Evolutionary conservation across 1,284 basidiomycete species (phyloP).

Genomic region (Tilletia indica): DNA sequence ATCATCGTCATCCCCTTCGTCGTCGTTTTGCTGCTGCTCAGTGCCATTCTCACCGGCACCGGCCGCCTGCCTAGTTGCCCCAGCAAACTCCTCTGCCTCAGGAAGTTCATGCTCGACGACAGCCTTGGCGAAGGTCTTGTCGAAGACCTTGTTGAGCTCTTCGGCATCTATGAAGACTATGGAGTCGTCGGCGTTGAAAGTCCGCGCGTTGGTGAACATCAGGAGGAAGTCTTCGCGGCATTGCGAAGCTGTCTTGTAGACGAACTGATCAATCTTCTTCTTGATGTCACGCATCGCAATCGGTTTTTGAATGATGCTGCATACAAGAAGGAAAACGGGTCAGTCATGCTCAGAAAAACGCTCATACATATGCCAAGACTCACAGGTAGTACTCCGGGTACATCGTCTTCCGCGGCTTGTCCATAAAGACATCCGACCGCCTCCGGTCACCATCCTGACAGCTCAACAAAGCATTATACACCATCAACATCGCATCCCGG

Average conservation of each 20-base stretch:
- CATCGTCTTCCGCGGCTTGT: conserved; percentile 19
- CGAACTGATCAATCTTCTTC: conserved; percentile 71
- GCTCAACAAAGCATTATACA: conserved; percentile 11
- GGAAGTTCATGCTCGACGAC: conserved; percentile 39
- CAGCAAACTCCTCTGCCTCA: conserved; percentile 25
- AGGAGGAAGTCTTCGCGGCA: conserved; percentile 79
- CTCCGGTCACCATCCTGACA: conserved; percentile 14
- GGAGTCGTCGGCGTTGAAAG: conserved; percentile 64
- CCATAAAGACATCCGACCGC: conserved; percentile 15
- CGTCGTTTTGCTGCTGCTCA: neutral
- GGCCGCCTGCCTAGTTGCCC: neutral
- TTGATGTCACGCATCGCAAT: conserved; percentile 85
- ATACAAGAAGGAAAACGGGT: neutral
- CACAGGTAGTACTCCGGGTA: conserved; percentile 76
- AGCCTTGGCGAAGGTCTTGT: conserved; percentile 42
- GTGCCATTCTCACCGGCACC: conserved; percentile 1
- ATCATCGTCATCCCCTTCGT: conserved; percentile 18
- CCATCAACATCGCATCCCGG: conserved; percentile 16
- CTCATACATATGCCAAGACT: neutral
- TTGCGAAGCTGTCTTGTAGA: conserved; percentile 73
- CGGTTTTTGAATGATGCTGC: conserved; percentile 67
- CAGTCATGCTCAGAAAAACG: too few relatives aligned
- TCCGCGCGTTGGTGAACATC: conserved; percentile 87
- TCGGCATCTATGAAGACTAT: conserved; percentile 87
- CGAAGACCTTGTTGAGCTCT: conserved; percentile 51